phyloP scores from a whole-genome alignment of 768 basidiomycete genomes.

The Leccinum broughii region DNA sequence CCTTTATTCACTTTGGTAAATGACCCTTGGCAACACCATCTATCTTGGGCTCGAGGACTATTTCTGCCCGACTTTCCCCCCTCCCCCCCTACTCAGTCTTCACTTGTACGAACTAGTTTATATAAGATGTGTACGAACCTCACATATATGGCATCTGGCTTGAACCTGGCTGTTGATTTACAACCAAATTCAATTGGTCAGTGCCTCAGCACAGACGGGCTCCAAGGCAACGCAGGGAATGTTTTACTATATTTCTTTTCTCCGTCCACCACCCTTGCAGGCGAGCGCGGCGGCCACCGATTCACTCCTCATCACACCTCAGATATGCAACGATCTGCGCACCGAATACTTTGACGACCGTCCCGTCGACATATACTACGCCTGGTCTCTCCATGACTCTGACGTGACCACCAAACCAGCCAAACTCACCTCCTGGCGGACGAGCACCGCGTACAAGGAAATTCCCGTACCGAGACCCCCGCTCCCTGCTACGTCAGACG shows the following conservation, averaged over 20 bases:
- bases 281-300: constrained; percentile 39
- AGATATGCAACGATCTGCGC: constrained; percentile 87
- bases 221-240: constrained; percentile 36
- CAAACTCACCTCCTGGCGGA: constrained; percentile 77
- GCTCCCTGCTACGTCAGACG: constrained; percentile 26
- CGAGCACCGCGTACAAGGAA: constrained; percentile 70
- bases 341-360: constrained; percentile 67
- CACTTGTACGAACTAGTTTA: no score
- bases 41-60: no score
- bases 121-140: no score
- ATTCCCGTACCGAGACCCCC: constrained; percentile 66
- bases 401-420: constrained; percentile 38
- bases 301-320: constrained; percentile 66
- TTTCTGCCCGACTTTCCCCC: no score
- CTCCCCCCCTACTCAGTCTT: no score
- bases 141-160: no score
- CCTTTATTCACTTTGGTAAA: no score
- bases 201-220: no score
- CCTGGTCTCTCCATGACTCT: constrained; percentile 49
- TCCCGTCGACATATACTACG: constrained; percentile 65
- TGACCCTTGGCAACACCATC: no score
- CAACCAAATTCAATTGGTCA: no score
- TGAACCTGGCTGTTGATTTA: no score
- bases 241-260: constrained; percentile 90
- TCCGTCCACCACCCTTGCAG: constrained; percentile 76